Evolutionary conservation across 2,329 filamentous ascomycete genomes (phyloP), one percentile per base, ranked within the genome.

Genomic region (Esteya vermicola): DNA sequence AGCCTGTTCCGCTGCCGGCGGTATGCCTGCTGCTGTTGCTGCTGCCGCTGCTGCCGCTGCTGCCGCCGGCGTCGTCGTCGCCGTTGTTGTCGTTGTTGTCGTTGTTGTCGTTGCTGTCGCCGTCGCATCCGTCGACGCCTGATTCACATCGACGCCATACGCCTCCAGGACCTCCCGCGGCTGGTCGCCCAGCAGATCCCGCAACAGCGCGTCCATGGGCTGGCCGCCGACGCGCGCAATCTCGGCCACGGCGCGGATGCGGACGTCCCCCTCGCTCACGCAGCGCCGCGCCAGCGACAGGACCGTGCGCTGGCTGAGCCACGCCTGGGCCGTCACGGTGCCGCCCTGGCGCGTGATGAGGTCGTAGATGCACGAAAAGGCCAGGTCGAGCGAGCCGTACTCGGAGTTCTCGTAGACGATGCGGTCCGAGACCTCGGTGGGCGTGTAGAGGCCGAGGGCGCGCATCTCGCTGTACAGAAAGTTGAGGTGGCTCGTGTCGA

Each of bases 391-490:
- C 20, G 54, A 48, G 12, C 56, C 54, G 38, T 58, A 52, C 33
- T 49, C 41, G 8, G 54, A 49, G 38, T 51, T 53, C 37, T 56
- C 54, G 23, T 54, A 50, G 22, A 64, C 51, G 6, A 59, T 38
- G 37, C 50, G 48, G 40, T 62, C 50, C 31, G 57, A 51, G 14
- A 53, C 54, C 20, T 41, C 32, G 23, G 41, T 37, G 23, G 54
- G 52, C 2, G 56, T 54, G 38, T 47, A 49, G 9, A 64, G 44
- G 14, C 43, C 48, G 41, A 61, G 58, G 10, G 51, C 48, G 21
- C 55, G 44, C 59, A 64, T 63, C 51, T 64, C 61, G 4, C 51
- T 48, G 5, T 52, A 35, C 12, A 64, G 33, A 44, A 60, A 60
- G 22, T 51, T 50, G 44, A 57, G 53, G 13, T 52, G 51, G 38